Evolutionary conservation across 192 early-diverging fungal species (phyloP), one percentile per base, ranked within the genome.

Genomic region (Mortierella claussenii): DNA sequence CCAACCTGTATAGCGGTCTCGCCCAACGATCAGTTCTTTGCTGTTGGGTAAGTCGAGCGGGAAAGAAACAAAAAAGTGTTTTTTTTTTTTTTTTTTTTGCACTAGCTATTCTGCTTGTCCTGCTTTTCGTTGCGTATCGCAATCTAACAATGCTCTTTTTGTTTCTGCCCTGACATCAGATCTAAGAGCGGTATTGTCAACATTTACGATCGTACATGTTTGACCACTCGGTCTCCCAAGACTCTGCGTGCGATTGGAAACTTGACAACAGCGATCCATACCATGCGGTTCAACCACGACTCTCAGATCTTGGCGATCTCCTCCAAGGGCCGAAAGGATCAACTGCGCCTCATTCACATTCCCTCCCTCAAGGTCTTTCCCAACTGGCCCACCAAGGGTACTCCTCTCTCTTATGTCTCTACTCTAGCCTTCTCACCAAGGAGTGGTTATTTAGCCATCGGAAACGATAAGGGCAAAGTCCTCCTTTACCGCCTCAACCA

Each of bases 331-430:
- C 92, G 92, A 56, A 87, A 90, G 67, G 92, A 95, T 68, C 87
- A 93, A 52, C 80, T 99, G 57, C 84, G 89, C 57, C 61, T 99
- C 45, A 83, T 95, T 7, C 95, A 99, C 82, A 65, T 94, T 49
- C 93, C 94, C 7, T 89, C 93, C 0, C 78, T 85, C 30, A 86
- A 87, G 17, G 94, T 97, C 40, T 96, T 94, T 81, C 63, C 85
- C 56, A 99, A 99, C 85, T 99, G 97, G 97, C 97, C 97, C n/a
- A 94, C 93, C 0, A 56, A 61, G 5, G 74, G 78, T 12, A 96
- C 96, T 18, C 93, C 94, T 17, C 82, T 99, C 28, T 88, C 91
- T 12, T 89, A 93, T 79, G 93, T 98, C 34, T 82, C 88, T 43
- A 81, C 81, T 42, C 73, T 95, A 37, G 89, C 85, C 42, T 98